Evolutionary conservation across 495 filamentous ascomycete species (phyloP).

Genomic region (Hypomontagnella monticulosa): DNA sequence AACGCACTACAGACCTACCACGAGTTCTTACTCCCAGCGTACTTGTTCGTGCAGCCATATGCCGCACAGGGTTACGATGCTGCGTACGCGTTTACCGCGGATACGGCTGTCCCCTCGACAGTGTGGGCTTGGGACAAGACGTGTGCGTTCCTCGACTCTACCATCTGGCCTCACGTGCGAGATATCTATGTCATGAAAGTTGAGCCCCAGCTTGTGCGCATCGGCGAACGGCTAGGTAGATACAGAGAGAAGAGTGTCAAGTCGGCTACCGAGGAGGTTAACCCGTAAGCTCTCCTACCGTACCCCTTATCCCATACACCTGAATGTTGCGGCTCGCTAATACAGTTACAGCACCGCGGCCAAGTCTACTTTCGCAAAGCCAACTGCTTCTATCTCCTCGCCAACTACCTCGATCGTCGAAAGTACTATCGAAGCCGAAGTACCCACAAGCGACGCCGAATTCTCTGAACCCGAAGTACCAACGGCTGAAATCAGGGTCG

Average conservation of each 20-base stretch:
- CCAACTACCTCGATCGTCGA: conserved; percentile 18
- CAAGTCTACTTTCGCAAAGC: conserved; percentile 51
- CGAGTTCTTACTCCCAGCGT: conserved; percentile 77
- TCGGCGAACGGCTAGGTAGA: conserved; percentile 86
- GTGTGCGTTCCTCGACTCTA: conserved; percentile 73
- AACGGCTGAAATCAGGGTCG: conserved; percentile 21
- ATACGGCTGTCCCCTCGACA: conserved; percentile 77
- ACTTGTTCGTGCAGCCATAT: conserved; percentile 76
- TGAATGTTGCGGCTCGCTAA: conserved; percentile 23
- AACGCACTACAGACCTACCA: conserved; percentile 73
- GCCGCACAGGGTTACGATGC: conserved; percentile 72
- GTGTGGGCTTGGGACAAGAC: conserved; percentile 73
- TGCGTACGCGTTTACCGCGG: conserved; percentile 70
- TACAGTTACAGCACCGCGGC: conserved; percentile 1
- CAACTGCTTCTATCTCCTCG: conserved; percentile 44
- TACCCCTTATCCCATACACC: conserved; percentile 23
- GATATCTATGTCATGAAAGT: conserved; percentile 89
- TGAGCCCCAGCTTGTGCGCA: conserved; percentile 92
- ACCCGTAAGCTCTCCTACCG: conserved; percentile 30
- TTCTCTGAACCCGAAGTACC: conserved; percentile 3
- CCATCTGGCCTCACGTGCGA: conserved; percentile 80
- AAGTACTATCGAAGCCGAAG: conserved; percentile 16
- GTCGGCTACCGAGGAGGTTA: conserved; percentile 24
- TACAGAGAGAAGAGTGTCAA: conserved; percentile 59
- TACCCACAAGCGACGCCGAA: conserved; percentile 7